Evolutionary conservation across 768 basidiomycete genomes (phyloP), one percentile per base, ranked within the genome.

Genomic region (Termitomyces titanicus): DNA sequence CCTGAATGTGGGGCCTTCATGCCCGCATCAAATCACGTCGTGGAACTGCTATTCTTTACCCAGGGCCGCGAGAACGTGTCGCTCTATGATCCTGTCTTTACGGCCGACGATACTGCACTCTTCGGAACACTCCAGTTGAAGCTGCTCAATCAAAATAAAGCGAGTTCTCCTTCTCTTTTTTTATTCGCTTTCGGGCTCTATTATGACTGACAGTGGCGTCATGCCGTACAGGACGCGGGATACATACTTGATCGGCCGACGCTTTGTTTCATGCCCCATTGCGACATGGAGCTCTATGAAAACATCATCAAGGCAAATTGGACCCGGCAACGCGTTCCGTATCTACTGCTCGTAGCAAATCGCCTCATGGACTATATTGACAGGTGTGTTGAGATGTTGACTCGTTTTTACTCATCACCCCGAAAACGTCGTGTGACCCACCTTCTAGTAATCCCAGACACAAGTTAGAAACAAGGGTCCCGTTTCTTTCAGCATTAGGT

Each of bases 201-300:
- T 29, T 29, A 29, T 48, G 40, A 54, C 48, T 54, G 42, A 51
- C 46, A 27, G 18, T 39, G n/a, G 15, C 13, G 33, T 46, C 34
- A 31, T 27, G 22, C 20, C 60, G 58, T 46, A 37, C 50, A 76
- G 77, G 67, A 70, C 47, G 72, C 65, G 39, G 62, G 59, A 38
- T 70, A 77, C 61, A 54, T 64, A 27, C 54, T 76, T 33, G 56
- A 66, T 31, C 63, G 53, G 20, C 82, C 84, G 59, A 88, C 86
- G 45, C 73, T 92, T 52, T 72, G 85, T 51, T 89, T 82, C 71
- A 89, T 90, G 87, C 89, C 88, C 20, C 89, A 91, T 68, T 90
- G 89, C 66, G 86, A 88, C 63, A 64, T 86, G 68, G 77, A 77
- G 57, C 74, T 91, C 25, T 88, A 90, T 66, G 87, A 92, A 64